Evolutionary conservation across 2,329 filamentous ascomycete genomes (phyloP).

Genomic region (Trichoderma sp.): DNA sequence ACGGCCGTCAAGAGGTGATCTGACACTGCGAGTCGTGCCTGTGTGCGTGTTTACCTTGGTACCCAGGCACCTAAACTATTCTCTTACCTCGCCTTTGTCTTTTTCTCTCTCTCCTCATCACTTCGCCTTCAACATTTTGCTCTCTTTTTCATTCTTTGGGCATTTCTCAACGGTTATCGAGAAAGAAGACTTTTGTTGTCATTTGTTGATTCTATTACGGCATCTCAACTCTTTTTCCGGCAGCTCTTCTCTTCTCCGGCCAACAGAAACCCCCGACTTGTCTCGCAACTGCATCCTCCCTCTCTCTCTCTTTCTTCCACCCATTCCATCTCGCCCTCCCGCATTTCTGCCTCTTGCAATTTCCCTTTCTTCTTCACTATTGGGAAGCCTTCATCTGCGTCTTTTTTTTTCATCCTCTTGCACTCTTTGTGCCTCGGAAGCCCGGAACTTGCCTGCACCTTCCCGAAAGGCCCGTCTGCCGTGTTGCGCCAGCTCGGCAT

Average conservation of each 20-base stretch:
- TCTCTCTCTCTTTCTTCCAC: neutral
- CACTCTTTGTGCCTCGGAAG: neutral
- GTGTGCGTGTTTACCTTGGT: neutral
- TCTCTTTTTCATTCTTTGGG: neutral
- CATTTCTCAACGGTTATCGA: neutral
- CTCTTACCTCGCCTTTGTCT: neutral
- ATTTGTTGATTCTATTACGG: neutral
- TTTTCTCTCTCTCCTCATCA: neutral
- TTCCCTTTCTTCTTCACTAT: neutral
- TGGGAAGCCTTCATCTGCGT: neutral
- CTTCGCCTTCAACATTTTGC: neutral
- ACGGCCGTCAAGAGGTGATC: neutral
- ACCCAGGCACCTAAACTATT: neutral
- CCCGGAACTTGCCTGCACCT: slow-evolving; percentile 20
- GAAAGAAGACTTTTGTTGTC: neutral
- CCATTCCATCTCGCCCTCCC: neutral
- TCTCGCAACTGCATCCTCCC: slow-evolving; percentile 7
- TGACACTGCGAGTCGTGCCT: neutral
- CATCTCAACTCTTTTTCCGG: neutral
- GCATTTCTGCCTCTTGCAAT: neutral
- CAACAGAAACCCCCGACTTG: neutral
- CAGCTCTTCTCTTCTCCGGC: neutral
- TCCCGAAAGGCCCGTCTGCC: slow-evolving; percentile 21
- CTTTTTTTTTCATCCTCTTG: neutral
- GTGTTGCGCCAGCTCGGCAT: slow-evolving; percentile 26